These are phyloP conservation scores for Penicillium verrucosum DNA, from an alignment of 2,329 filamentous ascomycete genomes.

Conservation along the genomic window DNA sequence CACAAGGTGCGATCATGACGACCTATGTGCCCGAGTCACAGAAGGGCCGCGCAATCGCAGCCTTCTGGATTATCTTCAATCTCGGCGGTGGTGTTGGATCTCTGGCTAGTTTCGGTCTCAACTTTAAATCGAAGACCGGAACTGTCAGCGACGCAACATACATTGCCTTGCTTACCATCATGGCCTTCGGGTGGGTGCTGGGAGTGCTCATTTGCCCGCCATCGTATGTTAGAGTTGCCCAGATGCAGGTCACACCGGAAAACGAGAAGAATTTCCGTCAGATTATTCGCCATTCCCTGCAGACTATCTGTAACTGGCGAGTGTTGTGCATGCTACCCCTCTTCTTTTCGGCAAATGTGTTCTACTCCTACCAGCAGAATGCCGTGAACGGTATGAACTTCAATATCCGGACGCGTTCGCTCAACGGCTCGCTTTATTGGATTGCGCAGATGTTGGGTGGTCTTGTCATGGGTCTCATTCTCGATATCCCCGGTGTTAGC, in stretches of 20 bases:
- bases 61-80: constrained; percentile 50
- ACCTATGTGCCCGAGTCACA: constrained; percentile 45
- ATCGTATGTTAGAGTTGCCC: constrained; percentile 40
- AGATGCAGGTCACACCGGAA: constrained; percentile 38
- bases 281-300: constrained; percentile 32
- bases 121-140: constrained; percentile 41
- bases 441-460: constrained; percentile 57
- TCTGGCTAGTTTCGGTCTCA: constrained; percentile 46
- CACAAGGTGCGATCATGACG: constrained; percentile 51
- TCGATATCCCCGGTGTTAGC: constrained; percentile 44
- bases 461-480: constrained; percentile 39
- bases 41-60: constrained; percentile 45
- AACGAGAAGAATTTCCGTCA: constrained; percentile 41
- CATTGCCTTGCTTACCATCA: constrained; percentile 50
- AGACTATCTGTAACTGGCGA: constrained; percentile 43
- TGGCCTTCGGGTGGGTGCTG: constrained; percentile 50
- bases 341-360: constrained; percentile 56
- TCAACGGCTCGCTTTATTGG: constrained; percentile 57
- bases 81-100: constrained; percentile 46
- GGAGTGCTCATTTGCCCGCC: constrained; percentile 51
- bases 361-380: constrained; percentile 58
- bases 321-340: constrained; percentile 51
- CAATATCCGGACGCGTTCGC: constrained; percentile 54
- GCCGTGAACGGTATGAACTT: constrained; percentile 55
- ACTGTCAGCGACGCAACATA: constrained; percentile 53